Conservation (phyloP, 2,329 filamentous ascomycete genomes). For the Colletotrichum orbiculare region DNA sequence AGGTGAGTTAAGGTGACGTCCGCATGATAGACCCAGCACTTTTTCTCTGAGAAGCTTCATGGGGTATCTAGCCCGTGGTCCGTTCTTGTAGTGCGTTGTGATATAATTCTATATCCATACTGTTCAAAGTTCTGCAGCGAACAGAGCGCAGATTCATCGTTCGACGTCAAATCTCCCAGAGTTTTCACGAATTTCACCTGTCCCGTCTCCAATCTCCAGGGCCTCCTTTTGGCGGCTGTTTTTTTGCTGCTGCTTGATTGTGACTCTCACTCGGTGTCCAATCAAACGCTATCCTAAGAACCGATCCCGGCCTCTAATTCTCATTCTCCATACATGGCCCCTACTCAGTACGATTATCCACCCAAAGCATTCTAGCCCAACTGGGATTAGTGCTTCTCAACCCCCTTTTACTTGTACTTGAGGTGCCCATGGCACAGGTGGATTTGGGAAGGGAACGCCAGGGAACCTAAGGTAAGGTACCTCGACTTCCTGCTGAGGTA, state of each 20-base stretch:
- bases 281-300: background rate
- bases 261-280: slow-evolving; percentile 19
- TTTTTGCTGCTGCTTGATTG: slow-evolving; percentile 36
- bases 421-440: background rate
- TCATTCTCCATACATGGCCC: slow-evolving; percentile 26
- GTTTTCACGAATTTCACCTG: slow-evolving; percentile 19
- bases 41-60: too few relatives aligned
- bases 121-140: too few relatives aligned
- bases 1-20: too few relatives aligned
- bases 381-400: slow-evolving; percentile 21
- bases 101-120: too few relatives aligned
- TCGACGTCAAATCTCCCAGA: slow-evolving; percentile 8
- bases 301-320: slow-evolving; percentile 31
- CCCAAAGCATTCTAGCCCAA: slow-evolving; percentile 13
- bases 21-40: too few relatives aligned
- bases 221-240: slow-evolving; percentile 30
- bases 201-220: slow-evolving; percentile 33
- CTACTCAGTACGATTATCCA: slow-evolving; percentile 10
- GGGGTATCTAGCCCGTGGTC: too few relatives aligned
- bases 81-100: too few relatives aligned
- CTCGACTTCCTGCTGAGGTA: slow-evolving; percentile 20
- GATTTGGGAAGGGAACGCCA: background rate
- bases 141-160: background rate
- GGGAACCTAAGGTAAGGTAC: slow-evolving; percentile 1
- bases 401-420: slow-evolving; percentile 32